phyloP scores from a whole-genome alignment of 2,329 filamentous ascomycete species.

The Hypoxylon sp. region DNA sequence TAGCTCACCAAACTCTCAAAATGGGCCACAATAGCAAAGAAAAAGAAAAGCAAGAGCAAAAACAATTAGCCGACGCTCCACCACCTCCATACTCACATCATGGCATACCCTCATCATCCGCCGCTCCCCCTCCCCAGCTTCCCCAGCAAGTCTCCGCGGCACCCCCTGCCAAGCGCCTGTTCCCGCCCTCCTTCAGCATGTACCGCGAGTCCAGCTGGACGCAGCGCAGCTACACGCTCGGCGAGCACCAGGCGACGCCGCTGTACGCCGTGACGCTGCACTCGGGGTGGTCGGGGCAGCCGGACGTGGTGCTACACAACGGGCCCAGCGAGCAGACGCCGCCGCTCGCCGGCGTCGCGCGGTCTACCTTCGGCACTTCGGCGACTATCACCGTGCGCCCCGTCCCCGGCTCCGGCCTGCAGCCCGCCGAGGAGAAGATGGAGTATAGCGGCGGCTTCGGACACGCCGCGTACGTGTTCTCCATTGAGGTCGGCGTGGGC shows the following conservation, averaged over 20 bases:
- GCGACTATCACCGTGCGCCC: constrained; percentile 52
- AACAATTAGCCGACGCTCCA: constrained; percentile 10
- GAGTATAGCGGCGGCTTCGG: constrained; percentile 28
- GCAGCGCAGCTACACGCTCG: constrained; percentile 48
- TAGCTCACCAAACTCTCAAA: not conserved
- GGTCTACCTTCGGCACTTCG: constrained; percentile 20
- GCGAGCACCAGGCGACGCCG: constrained; percentile 52
- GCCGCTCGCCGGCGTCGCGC: constrained; percentile 52
- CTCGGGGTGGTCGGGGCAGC: constrained; percentile 47
- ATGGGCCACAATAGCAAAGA: constrained; percentile 3
- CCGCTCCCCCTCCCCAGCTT: not conserved
- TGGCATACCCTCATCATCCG: not conserved
- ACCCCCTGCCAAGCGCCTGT: constrained; percentile 46
- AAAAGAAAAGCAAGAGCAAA: not conserved
- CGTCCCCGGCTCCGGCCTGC: constrained; percentile 32
- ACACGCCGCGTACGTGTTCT: constrained; percentile 51
- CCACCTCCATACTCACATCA: constrained; percentile 22
- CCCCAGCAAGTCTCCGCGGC: not conserved
- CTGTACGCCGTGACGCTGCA: constrained; percentile 54
- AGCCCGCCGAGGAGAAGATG: constrained; percentile 26
- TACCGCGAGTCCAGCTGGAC: constrained; percentile 47
- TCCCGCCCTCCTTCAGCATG: constrained; percentile 55
- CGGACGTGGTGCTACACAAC: constrained; percentile 56
- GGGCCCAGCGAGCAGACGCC: constrained; percentile 51
- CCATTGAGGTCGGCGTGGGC: constrained; percentile 54